Evolutionary conservation across 208 protist species (phyloP), one percentile per base, ranked within the genome.

Genomic region (Wallacemonas sp.): DNA sequence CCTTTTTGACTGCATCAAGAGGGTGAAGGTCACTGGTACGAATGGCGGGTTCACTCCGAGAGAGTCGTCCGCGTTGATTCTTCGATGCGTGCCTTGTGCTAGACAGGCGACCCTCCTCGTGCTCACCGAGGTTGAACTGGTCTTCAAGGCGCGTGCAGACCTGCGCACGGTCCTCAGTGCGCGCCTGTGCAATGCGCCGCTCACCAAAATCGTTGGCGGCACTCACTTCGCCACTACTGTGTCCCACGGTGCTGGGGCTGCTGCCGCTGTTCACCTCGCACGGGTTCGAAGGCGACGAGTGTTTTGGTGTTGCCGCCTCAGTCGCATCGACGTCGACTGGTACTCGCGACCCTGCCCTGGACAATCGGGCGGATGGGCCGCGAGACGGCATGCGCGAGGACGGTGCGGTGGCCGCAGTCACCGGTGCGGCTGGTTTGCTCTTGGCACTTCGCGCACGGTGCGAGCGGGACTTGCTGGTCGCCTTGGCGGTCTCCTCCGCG

Each of bases 401-500:
- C 8, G 73, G 50, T 9, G 63, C 44, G 22, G 71, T 74, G 57
- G 70, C 50, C 15, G 71, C 65, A 2, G 59, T 61, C 2, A 39
- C 22, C 1, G 24, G 4, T 0, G 9, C 26, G 8, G 29, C 9
- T 3, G 24, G 0, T n/a, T 57, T 57, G 21, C 50, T 57, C 29
- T 37, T 34, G 3, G 50, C 50, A 37, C 55, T 62, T 6, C 39
- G 55, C 37, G 39, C 34, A 19, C 34, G 55, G 3, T 22, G 58
- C 58, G 21, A 66, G 44, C 45, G 53, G 29, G 5, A 57, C 48
- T 19, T 63, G 34, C 4, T 55, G 29, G 17, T 45, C 13, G 37
- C 48, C 68, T 87, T 89, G 36, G 81, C 83, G 33, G 75, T 91
- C 63, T 91, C 87, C 59, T 90, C 86, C 0, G 80, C 77, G 57